These are phyloP conservation scores for Lotmaria passim DNA, from an alignment of 208 protist species.

Conservation along the genomic window DNA sequence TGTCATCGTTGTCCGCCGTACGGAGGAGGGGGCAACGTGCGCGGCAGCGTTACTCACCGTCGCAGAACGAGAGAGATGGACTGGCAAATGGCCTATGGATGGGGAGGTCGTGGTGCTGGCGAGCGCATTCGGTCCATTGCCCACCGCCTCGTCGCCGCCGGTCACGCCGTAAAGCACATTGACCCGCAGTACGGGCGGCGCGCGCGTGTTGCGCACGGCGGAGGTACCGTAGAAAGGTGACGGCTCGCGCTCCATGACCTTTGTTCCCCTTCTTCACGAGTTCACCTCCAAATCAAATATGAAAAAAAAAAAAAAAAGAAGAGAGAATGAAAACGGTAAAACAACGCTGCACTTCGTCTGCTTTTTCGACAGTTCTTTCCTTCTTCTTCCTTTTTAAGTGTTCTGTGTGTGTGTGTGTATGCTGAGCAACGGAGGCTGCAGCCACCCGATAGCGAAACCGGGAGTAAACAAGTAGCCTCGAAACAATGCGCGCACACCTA, in stretches of 20 bases:
- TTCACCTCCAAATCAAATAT: background rate
- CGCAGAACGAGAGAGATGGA: background rate
- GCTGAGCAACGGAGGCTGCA: too few relatives aligned
- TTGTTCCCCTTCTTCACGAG: background rate
- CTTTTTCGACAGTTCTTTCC: too few relatives aligned
- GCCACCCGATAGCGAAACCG: too few relatives aligned
- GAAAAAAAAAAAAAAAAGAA: background rate
- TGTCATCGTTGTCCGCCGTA: background rate
- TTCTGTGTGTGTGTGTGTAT: too few relatives aligned
- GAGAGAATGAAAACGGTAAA: too few relatives aligned
- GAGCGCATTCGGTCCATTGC: too few relatives aligned
- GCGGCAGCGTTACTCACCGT: background rate
- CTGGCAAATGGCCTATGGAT: background rate
- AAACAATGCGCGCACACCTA: too few relatives aligned
- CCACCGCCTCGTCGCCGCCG: background rate
- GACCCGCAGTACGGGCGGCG: conserved; percentile 19
- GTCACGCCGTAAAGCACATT: conserved; percentile 15
- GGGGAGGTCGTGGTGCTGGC: background rate
- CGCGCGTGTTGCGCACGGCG: background rate
- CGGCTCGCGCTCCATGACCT: conserved; percentile 7
- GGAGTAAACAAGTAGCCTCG: too few relatives aligned
- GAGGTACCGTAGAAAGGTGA: background rate
- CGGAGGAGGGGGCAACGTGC: background rate
- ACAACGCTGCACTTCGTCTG: too few relatives aligned
- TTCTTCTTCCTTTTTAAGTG: too few relatives aligned